Conservation (phyloP, 768 basidiomycete species). For the Rhizopogon vinicolor region DNA sequence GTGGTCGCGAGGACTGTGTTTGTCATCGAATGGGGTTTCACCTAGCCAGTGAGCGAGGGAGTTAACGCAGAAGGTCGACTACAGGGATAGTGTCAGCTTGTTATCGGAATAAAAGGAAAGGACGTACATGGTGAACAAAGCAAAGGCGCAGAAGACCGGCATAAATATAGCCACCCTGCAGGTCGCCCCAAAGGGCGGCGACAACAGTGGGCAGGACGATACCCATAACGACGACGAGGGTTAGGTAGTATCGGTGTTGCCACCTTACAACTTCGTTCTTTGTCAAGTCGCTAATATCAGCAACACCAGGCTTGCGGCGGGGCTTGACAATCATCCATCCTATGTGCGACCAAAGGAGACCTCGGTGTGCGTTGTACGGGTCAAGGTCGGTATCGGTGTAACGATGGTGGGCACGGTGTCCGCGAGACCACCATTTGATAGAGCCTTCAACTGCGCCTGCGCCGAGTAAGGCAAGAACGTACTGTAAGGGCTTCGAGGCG, state of each 20-base stretch:
- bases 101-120: background rate
- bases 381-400: slow-evolving; percentile 98
- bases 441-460: slow-evolving; percentile 95
- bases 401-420: slow-evolving; percentile 95
- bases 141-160: slow-evolving; percentile 73
- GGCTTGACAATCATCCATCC: slow-evolving; percentile 95
- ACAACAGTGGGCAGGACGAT: slow-evolving; percentile 73
- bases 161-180: slow-evolving; percentile 80
- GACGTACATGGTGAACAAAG: slow-evolving; percentile 84
- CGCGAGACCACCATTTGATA: slow-evolving; percentile 98
- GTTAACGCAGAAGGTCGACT: slow-evolving; percentile 97
- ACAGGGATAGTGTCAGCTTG: background rate
- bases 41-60: slow-evolving; percentile 97
- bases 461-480: slow-evolving; percentile 77
- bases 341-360: slow-evolving; percentile 82
- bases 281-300: slow-evolving; percentile 83
- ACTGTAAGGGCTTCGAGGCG: slow-evolving; percentile 82
- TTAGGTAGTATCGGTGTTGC: slow-evolving; percentile 82
- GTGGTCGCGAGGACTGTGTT: slow-evolving; percentile 90
- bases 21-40: slow-evolving; percentile 90
- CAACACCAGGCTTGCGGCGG: slow-evolving; percentile 82
- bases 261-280: slow-evolving; percentile 78
- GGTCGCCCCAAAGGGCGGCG: slow-evolving; percentile 83
- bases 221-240: slow-evolving; percentile 64
- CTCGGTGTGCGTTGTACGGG: slow-evolving; percentile 91